Evolutionary conservation across 257 asterid species (phyloP).

Genomic region (Echium plantagineum): DNA sequence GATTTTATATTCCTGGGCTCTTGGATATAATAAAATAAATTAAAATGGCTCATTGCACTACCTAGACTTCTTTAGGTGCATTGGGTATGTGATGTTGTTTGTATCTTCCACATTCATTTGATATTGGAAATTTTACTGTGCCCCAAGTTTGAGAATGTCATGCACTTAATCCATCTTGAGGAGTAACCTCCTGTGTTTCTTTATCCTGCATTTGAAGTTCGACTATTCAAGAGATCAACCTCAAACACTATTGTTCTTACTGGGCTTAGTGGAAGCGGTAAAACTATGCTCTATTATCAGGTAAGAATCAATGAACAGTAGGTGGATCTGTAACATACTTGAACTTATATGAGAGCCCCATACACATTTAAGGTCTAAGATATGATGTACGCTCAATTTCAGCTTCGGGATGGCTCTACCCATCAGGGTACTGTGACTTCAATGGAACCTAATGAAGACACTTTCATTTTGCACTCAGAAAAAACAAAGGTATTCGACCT

Average conservation of each 20-base stretch:
- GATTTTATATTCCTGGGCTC: no score
- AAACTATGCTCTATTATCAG: conserved; percentile 18
- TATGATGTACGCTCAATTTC: conserved; percentile 7
- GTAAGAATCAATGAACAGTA: neutral
- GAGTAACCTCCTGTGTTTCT: neutral
- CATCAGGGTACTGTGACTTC: conserved; percentile 90
- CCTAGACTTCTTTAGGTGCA: no score
- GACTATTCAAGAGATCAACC: conserved; percentile 4
- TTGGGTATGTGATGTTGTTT: no score
- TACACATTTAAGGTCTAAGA: conserved; percentile 3
- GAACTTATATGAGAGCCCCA: neutral
- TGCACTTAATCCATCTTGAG: neutral
- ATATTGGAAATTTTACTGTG: neutral
- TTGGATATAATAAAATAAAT: no score
- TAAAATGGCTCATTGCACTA: no score
- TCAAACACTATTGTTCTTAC: conserved; percentile 19
- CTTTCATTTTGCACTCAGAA: conserved; percentile 59
- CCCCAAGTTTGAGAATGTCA: neutral
- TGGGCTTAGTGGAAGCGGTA: conserved; percentile 19
- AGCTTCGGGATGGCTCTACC: conserved; percentile 85
- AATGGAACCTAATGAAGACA: conserved; percentile 75
- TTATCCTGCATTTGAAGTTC: conserved; percentile 8
- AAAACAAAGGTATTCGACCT: conserved; percentile 36
- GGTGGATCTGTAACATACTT: neutral
- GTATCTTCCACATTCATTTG: no score